These are phyloP conservation scores for Gigaspora rosea DNA, from an alignment of 192 early-diverging fungal species.

Conservation along the genomic window DNA sequence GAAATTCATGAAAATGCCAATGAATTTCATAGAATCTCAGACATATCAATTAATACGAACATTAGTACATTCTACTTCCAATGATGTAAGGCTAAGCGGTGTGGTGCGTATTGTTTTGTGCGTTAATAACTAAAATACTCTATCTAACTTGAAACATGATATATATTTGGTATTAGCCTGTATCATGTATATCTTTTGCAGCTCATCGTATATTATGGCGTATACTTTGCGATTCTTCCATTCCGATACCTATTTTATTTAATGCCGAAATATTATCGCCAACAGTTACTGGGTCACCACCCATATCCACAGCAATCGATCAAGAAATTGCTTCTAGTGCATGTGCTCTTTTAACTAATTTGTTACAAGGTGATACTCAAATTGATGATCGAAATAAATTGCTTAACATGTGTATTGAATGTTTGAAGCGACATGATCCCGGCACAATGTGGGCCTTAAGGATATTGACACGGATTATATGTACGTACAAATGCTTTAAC, in stretches of 20 bases:
- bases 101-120: neutral
- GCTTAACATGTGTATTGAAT: constrained; percentile 39
- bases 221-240: constrained; percentile 44
- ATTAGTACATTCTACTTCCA: constrained; percentile 12
- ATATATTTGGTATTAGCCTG: neutral
- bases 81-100: neutral
- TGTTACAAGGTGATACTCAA: constrained; percentile 37
- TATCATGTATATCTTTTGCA: constrained; percentile 35
- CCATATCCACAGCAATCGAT: constrained; percentile 33
- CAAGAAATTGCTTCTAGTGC: constrained; percentile 41
- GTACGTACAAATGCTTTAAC: constrained; percentile 27
- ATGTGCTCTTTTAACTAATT: constrained; percentile 35
- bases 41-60: constrained; percentile 32
- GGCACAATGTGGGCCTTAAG: constrained; percentile 48
- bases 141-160: neutral
- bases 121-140: no score
- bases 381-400: constrained; percentile 38
- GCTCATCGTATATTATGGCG: constrained; percentile 46
- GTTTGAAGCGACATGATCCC: constrained; percentile 43
- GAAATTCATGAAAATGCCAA: constrained; percentile 43
- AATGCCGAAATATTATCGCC: constrained; percentile 27
- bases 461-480: constrained; percentile 41
- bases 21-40: constrained; percentile 38
- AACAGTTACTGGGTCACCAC: constrained; percentile 3
- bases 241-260: constrained; percentile 18